Evolutionary conservation across 148 eudicot genomes (phyloP), one percentile per base, ranked within the genome.

Genomic region (Arbutus unedo): DNA sequence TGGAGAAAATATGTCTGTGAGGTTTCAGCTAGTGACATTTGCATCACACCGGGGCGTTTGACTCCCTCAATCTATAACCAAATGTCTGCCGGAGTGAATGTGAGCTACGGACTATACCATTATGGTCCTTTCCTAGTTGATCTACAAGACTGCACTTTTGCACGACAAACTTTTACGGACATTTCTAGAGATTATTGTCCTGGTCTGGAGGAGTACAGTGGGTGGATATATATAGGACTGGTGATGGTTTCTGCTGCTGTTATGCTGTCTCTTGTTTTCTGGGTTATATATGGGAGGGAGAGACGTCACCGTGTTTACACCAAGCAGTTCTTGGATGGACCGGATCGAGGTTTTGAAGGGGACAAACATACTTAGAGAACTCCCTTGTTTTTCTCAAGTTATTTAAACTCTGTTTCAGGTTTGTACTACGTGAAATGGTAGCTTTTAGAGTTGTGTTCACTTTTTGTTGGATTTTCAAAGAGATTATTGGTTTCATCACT

Each of bases 211-310:
- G 85, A 57, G 47, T 88, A 93, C 85, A 93, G 97, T 74, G 70
- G 79, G 84, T 92, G 95, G 95, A 84, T 94, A 53, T 96, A 93
- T 81, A 55, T 85, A 0, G 99, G 99, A 18, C 84, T 96, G 79
- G 84, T 93, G 81, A 80, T 92, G 90, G 98, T 93, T 51, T 91
- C 95, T 19, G 81, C 57, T 62, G 88, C 98, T 51, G 98, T 93
- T 7, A 88, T 93, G 94, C 66, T 94, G 6, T 96, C 98, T 14
- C 91, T 96, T 23, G 73, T 91, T 56, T 93, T 92, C 82, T 96
- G 98, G 98, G 91, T 96, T 15, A 81, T 96, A 4, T 96, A 91
- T 71, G 97, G 97, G 9, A 82, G 98, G 82, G 99, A 94, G 84
- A 91, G 99, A 25, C 83, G 89, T 77, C 95, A 93, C 82, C 89